Percentiles rank a stretch among this genome's conserved stretches.
Conservation (phyloP, 176 grass and related monocot species). For the Lolium rigidum region DNA sequence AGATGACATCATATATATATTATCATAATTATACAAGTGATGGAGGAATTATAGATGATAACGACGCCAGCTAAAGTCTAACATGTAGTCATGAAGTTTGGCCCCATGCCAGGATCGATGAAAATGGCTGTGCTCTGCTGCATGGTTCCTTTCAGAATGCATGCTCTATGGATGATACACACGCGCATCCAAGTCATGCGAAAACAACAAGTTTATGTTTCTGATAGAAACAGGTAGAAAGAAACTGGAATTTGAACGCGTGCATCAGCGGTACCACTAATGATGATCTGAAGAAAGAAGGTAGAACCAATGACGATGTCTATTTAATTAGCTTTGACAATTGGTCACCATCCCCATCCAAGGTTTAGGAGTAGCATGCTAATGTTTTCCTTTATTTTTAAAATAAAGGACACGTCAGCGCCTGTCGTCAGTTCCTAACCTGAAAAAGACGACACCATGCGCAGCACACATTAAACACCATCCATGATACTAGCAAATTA, state of each 20-base stretch:
- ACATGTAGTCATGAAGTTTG: not conserved
- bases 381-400: no score
- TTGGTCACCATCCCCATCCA: no score
- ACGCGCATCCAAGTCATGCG: not conserved
- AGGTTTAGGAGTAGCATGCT: no score
- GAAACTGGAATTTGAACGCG: not conserved
- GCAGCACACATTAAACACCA: not conserved
- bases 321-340: not conserved
- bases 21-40: not conserved
- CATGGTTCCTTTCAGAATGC: slow-evolving; percentile 10
- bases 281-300: not conserved
- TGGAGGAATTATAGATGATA: not conserved
- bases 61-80: not conserved
- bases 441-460: not conserved
- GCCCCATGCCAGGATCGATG: not conserved
- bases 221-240: not conserved
- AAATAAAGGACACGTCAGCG: no score
- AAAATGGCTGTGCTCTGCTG: not conserved
- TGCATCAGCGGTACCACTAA: not conserved
- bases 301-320: not conserved
- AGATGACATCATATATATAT: not conserved
- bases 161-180: not conserved
- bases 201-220: not conserved
- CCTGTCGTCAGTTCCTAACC: slow-evolving; percentile 14
- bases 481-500: no score